phyloP scores from a whole-genome alignment of 2,329 filamentous ascomycete genomes.

The Sporothrix mexicana region DNA sequence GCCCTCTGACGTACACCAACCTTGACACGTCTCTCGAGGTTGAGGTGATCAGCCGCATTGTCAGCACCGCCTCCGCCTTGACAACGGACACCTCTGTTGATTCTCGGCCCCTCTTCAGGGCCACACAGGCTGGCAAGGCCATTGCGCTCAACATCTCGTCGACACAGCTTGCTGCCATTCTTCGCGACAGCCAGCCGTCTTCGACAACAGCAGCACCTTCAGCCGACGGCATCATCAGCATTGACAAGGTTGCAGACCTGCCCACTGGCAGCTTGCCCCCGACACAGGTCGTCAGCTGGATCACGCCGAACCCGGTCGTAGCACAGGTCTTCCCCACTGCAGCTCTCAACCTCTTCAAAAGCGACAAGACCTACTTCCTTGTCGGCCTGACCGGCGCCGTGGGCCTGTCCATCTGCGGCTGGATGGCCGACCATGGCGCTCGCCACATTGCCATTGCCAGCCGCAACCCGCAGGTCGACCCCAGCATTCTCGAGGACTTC shows the following conservation, averaged over 20 bases:
- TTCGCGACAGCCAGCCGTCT: neutral
- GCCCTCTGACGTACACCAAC: conserved; percentile 27
- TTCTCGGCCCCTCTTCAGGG: conserved; percentile 1
- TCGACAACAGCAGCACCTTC: neutral
- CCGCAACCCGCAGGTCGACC: conserved; percentile 49
- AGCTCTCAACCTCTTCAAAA: conserved; percentile 45
- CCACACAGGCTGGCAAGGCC: conserved; percentile 5
- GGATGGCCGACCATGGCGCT: conserved; percentile 57
- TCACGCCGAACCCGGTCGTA: neutral
- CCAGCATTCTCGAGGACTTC: conserved; percentile 51
- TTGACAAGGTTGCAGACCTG: conserved; percentile 24
- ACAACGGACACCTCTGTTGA: neutral
- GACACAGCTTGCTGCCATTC: conserved; percentile 3
- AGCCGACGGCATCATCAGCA: conserved; percentile 25
- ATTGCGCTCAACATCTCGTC: conserved; percentile 27
- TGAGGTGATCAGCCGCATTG: conserved; percentile 29
- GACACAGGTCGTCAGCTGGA: conserved; percentile 30
- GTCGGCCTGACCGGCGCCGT: conserved; percentile 60
- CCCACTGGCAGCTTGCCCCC: conserved; percentile 13
- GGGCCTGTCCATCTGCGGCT: conserved; percentile 55
- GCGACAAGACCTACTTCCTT: conserved; percentile 56
- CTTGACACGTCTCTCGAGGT: conserved; percentile 19
- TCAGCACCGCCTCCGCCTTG: conserved; percentile 1
- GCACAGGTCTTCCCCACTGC: conserved; percentile 44
- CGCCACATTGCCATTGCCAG: conserved; percentile 55